Percentiles rank a stretch among this genome's conserved stretches.
Conservation (phyloP, 805 yeast species). For the Hanseniaspora occidentalis region DNA sequence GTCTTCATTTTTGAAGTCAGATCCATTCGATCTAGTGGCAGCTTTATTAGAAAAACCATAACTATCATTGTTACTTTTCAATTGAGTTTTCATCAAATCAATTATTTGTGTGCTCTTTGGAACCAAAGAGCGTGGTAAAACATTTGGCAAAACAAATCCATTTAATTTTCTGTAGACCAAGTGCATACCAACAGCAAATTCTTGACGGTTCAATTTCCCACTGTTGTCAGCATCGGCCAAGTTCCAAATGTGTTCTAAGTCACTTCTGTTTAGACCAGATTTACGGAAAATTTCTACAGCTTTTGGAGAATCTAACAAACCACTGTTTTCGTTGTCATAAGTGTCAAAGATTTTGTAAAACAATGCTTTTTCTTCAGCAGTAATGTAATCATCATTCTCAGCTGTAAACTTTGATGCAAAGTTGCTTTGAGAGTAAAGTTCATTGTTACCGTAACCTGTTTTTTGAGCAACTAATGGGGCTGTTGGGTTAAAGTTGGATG, state of each 20-base stretch:
- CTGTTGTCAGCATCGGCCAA: conserved; percentile 71
- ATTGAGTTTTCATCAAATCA: conserved; percentile 53
- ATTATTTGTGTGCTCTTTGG: conserved; percentile 77
- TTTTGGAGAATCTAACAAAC: conserved; percentile 63
- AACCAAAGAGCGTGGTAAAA: conserved; percentile 76
- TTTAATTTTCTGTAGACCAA: conserved; percentile 80
- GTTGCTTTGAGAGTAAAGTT: conserved; percentile 25
- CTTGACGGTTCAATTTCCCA: conserved; percentile 78
- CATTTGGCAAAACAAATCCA: conserved; percentile 72
- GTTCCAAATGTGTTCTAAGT: conserved; percentile 85
- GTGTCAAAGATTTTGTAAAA: conserved; percentile 81
- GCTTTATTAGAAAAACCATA: conserved; percentile 10
- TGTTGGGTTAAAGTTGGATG: conserved; percentile 24
- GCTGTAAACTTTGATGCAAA: conserved; percentile 24
- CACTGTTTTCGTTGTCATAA: conserved; percentile 62
- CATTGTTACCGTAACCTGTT: conserved; percentile 33
- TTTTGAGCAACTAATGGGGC: conserved; percentile 30
- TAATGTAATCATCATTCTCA: conserved; percentile 49
- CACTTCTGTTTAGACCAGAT: conserved; percentile 77
- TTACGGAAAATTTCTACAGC: conserved; percentile 84
- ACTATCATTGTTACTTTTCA: conserved; percentile 14
- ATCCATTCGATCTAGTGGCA: conserved; percentile 16
- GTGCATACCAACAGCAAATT: conserved; percentile 96
- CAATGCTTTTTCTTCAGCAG: conserved; percentile 74
- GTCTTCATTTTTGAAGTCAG: conserved; percentile 67